Percentiles rank a stretch among this genome's conserved stretches.
Evolutionary conservation across 2,329 filamentous ascomycete species (phyloP).

Genomic region (Ascochyta koolunga): DNA sequence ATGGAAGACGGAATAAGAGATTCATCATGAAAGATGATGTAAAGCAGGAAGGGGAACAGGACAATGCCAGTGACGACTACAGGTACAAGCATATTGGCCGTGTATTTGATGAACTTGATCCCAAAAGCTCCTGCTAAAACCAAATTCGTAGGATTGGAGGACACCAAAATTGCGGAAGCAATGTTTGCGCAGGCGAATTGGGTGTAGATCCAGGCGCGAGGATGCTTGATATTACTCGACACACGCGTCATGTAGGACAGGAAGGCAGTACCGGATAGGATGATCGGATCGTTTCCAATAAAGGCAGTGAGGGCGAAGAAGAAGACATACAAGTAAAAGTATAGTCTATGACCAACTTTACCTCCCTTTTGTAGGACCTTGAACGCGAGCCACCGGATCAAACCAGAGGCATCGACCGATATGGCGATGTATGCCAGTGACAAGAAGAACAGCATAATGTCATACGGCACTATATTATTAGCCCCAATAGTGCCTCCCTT

Average conservation of each 20-base stretch:
- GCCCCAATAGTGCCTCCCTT: conserved; percentile 71
- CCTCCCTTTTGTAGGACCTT: conserved; percentile 72
- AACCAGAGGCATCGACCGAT: conserved; percentile 75
- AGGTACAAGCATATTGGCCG: conserved; percentile 78
- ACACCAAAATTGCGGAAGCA: conserved; percentile 75
- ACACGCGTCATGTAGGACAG: conserved; percentile 79
- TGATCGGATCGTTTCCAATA: conserved; percentile 78
- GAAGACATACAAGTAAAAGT: conserved; percentile 75
- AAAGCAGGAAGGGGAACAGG: conserved; percentile 72
- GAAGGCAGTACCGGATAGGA: conserved; percentile 75
- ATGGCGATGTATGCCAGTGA: conserved; percentile 78
- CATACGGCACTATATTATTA: conserved; percentile 69
- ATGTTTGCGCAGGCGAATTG: conserved; percentile 78
- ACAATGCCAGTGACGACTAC: conserved; percentile 71
- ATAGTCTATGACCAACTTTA: conserved; percentile 69
- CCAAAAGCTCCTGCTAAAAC: conserved; percentile 74
- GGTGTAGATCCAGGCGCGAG: conserved; percentile 73
- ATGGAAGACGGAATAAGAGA: conserved; percentile 69
- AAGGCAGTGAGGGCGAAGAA: conserved; percentile 72
- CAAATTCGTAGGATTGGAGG: conserved; percentile 78
- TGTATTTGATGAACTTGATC: conserved; percentile 75
- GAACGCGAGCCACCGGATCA: conserved; percentile 74
- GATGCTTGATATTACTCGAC: conserved; percentile 73
- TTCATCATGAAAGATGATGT: conserved; percentile 70
- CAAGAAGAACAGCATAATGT: conserved; percentile 78